phyloP scores from a whole-genome alignment of 1,284 basidiomycete species.

The Puccinia hordei region DNA sequence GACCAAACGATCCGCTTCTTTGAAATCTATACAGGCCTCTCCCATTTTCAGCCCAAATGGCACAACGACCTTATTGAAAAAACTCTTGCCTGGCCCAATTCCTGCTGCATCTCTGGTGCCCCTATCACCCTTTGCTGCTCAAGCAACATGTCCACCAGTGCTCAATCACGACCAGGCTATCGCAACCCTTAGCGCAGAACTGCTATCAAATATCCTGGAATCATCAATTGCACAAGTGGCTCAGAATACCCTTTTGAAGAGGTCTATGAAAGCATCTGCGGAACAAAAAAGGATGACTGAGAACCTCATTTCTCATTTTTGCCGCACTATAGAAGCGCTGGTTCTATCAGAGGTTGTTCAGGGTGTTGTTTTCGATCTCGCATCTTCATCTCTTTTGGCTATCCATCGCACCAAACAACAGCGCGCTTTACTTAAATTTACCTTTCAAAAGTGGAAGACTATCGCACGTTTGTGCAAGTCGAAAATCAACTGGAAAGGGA shows the following conservation, averaged over 20 bases:
- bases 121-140: not conserved
- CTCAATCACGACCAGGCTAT: constrained; percentile 20
- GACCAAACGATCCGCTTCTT: constrained; percentile 22
- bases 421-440: constrained; percentile 3
- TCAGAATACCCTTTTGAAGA: constrained; percentile 29
- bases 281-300: constrained; percentile 30
- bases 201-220: constrained; percentile 26
- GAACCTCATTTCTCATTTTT: constrained; percentile 18
- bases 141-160: not conserved
- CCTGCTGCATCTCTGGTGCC: not conserved
- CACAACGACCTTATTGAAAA: not conserved
- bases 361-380: constrained; percentile 29
- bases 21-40: constrained; percentile 6
- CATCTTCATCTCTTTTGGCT: constrained; percentile 14
- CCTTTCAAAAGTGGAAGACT: constrained; percentile 37
- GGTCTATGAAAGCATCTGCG: constrained; percentile 2
- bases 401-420: constrained; percentile 15
- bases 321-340: constrained; percentile 5
- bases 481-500: constrained; percentile 15
- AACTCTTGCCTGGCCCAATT: not conserved
- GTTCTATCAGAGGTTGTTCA: constrained; percentile 27
- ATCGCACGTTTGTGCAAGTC: constrained; percentile 34
- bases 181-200: constrained; percentile 10
- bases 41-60: not conserved
- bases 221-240: constrained; percentile 38